A percentile compares a stretch with the other conserved stretches of the same genome.
These are phyloP conservation scores for Ophiostoma australiae DNA, from an alignment of 2,329 filamentous ascomycete genomes.

Conservation along the genomic window DNA sequence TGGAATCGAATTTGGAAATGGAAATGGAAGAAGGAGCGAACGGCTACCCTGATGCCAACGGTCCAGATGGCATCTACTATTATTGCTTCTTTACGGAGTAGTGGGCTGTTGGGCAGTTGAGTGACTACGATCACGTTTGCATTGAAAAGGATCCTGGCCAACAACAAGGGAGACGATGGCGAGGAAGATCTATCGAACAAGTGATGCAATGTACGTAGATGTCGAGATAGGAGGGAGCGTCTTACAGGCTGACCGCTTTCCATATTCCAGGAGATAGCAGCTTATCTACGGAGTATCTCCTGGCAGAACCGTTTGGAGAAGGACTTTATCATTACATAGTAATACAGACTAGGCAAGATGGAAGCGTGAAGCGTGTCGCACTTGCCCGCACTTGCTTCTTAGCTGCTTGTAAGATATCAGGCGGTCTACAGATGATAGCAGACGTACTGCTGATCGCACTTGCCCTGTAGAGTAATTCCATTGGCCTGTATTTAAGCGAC, in stretches of 20 bases:
- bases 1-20: constrained; percentile 2
- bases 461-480: neutral
- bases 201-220: neutral
- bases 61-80: neutral
- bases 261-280: constrained; percentile 8
- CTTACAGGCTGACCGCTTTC: constrained; percentile 14
- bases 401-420: neutral
- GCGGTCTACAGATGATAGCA: neutral
- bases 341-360: neutral
- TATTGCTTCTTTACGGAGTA: no score
- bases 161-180: neutral
- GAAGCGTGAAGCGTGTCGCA: neutral
- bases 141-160: neutral
- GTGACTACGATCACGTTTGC: neutral
- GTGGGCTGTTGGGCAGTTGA: neutral
- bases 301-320: neutral
- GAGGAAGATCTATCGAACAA: neutral
- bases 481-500: neutral
- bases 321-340: neutral
- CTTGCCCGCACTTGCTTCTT: no score
- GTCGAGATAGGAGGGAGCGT: neutral
- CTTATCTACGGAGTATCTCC: constrained; percentile 9
- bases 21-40: constrained; percentile 7
- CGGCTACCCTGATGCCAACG: neutral
- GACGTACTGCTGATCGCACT: constrained; percentile 9